Base-by-base conservation (phyloP, 1,139 yeast genomes). In the Pneumocystis oryctolagi region DNA sequence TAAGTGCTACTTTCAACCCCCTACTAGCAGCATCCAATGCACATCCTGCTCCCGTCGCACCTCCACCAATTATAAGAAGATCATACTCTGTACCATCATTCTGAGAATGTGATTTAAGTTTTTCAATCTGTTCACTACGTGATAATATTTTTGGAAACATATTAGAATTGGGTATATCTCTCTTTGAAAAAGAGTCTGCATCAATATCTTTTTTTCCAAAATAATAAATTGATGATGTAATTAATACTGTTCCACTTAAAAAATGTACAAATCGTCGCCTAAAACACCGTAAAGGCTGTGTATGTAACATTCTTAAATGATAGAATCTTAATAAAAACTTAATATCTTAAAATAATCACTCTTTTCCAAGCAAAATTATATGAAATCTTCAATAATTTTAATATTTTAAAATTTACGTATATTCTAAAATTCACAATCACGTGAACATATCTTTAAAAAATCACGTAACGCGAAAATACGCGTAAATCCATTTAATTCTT, bases 1-100 rank as follows among this genome's bases (percentile, higher is more conserved):
- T 80, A 65, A 90, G 75, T 64, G 95, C 89, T 60, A 89, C 96
- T 72, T 88, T 87, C 69, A 89, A 81, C 47, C 97, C 97, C 73
- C 97, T 81, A 55, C 95, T 82, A 28, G 87, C 83, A 47, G 97
- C 97, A 75, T 90, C 97, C 61, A 90, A 78, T 1, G 97, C 97
- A 61, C 89, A 83, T 64, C 97, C 97, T 6, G 96, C 78, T 67
- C 97, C 97, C 25, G 94, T 85, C 53, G 97, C 97, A 73, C 97
- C 97, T 68, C 96, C 97, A 65, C 97, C 97, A 68, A 90, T 84
- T 68, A 90, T 79, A 68, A 90, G 75, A 39, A 90, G 82, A 72
- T 90, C 97, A 71, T 84, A 90, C 69, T 57, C 64, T 18, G 56
- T 61, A 34, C 65, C 65, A 14, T 60, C 37, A 47, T 57, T 62